A percentile compares a stretch with the other conserved stretches of the same genome.
Evolutionary conservation across 2,329 filamentous ascomycete species (phyloP).

Genomic region (Trichoderma koningii): DNA sequence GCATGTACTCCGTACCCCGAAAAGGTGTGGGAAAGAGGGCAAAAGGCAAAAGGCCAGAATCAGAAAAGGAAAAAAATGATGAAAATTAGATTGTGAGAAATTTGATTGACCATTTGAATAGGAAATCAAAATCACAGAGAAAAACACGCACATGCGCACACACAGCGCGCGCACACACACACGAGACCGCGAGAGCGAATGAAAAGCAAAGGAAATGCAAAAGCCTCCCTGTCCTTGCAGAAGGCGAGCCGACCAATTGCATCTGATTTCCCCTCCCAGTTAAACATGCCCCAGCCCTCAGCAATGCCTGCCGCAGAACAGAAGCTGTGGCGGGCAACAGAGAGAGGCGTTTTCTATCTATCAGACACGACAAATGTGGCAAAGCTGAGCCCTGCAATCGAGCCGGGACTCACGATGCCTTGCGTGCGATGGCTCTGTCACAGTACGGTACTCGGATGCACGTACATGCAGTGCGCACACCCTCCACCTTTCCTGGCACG

Average conservation of each 20-base stretch:
- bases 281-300: slow-evolving; percentile 15
- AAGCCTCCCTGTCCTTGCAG: slow-evolving; percentile 24
- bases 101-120: not conserved
- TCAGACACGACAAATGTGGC: slow-evolving; percentile 27
- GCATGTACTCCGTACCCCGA: slow-evolving; percentile 22
- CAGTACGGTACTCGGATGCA: too few species aligned
- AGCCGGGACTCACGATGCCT: too few species aligned
- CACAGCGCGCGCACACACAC: not conserved
- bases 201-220: not conserved
- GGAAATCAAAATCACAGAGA: not conserved
- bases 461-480: not conserved
- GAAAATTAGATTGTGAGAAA: not conserved
- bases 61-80: not conserved
- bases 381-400: slow-evolving; percentile 8
- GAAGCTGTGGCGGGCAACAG: slow-evolving; percentile 17
- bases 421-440: too few species aligned
- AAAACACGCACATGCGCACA: not conserved
- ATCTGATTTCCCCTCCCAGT: slow-evolving; percentile 8
- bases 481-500: too few species aligned
- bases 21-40: not conserved
- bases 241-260: not conserved
- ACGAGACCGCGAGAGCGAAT: not conserved
- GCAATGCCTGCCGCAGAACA: not conserved
- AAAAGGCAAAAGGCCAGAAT: slow-evolving; percentile 6
- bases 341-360: slow-evolving; percentile 14